Base-by-base conservation (phyloP, 2,329 filamentous ascomycete species). In the Botrytis cinerea region DNA sequence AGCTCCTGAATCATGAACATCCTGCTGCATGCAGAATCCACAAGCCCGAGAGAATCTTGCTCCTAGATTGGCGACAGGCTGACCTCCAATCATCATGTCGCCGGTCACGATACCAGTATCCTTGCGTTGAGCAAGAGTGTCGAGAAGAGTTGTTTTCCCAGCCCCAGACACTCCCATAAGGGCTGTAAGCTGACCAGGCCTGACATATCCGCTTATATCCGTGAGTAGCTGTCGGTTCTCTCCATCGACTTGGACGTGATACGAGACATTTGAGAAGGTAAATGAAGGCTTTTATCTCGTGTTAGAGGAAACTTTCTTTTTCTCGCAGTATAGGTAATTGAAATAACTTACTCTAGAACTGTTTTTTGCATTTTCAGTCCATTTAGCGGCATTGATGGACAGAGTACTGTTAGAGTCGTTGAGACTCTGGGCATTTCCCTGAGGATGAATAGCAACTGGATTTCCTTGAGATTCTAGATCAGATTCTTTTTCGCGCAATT, bases 181-280 rank as follows among this genome's bases (percentile, higher is more conserved):
- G 14, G 51, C 51, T 61, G 51, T 70, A 9, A 70, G 51, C 10
- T 38, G 54, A 43, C 67, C 67, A 70, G 51, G 67, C 32, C 4
- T 70, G 7, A 38, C 25, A 28, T 59, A 40, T 70, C 67, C 35
- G 12, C 59, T 61, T 25, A 61, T 35, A 38, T 40, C 12, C 6
- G 14, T 46, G n/a, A 64, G 59, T 4, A 61, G 59, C 18, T 61
- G 32, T 61, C 32, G 20, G 12, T 22, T 25, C 8, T 64, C 40
- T 22, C 40, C 61, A 46, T 45, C 14, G 4, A 64, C 16, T 32
- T 64, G 61, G 5, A 32, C 16, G 43, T 32, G n/a, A 46, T 64
- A 64, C 10, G 40, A 64, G n/a, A 46, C 40, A 64, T 64, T 12
- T 28, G 61, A 46, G n/a, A 64, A 45, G 16, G 20, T 59, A n/a